Evolutionary conservation across 139 green algal genomes (phyloP), one percentile per base, ranked within the genome.

Genomic region (Closterium sp.): DNA sequence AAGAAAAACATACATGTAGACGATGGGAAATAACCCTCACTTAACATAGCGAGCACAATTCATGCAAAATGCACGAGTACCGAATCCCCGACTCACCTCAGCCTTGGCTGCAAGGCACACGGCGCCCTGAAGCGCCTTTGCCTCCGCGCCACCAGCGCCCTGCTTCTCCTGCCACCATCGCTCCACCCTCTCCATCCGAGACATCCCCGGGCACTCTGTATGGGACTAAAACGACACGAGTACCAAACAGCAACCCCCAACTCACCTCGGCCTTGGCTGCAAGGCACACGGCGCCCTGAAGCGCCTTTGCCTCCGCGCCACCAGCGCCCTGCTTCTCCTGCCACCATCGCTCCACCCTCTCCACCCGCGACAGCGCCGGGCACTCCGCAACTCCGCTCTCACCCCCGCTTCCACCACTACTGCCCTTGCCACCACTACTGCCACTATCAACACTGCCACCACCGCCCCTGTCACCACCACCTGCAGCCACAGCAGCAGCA

Each of bases 401-500:
- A 87, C n/a, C 28, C 85, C 85, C 85, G 13, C 9, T 29, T 6
- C 85, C 85, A 87, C n/a, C 13, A 24, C 28, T 31, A 34, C 87
- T n/a, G n/a, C n/a, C n/a, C n/a, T n/a, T n/a, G n/a, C n/a, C 5
- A 9, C 30, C 86, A 89, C 28, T 17, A 31, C 31, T 29, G 73
- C 24, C 27, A 17, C 31, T 31, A 29, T 3, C 9, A 19, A 1
- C 86, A 70, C n/a, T 11, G 29, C n/a, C 17, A 9, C 9, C 28
- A 31, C 10, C 86, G n/a, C n/a, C 86, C 1, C 10, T 2, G 3
- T 1, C 11, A 50, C 1, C 86, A 50, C 11, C 87, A 89, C 27
- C 87, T 50, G 85, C 85, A 87, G 84, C 84, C 19, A 21, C 84
- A 87, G 84, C 22, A 87, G n/a, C 85, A 87, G 85, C 85, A 31